phyloP scores from a whole-genome alignment of 2,329 filamentous ascomycete genomes.

The Colletotrichum plurivorum region DNA sequence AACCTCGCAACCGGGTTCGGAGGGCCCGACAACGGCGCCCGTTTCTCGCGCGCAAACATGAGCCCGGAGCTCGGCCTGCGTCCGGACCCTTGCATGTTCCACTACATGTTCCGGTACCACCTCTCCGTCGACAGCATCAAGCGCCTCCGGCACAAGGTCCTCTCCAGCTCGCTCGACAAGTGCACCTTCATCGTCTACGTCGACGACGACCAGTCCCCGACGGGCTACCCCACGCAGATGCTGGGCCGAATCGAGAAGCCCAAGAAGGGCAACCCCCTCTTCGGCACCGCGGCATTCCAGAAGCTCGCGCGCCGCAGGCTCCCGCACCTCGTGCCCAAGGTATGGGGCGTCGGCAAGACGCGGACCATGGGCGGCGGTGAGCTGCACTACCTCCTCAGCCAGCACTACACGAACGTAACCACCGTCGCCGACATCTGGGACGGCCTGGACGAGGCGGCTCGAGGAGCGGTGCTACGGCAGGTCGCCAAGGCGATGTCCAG shows the following conservation, averaged over 20 bases:
- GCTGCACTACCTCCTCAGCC: slow-evolving; percentile 22
- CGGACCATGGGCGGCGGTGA: neutral
- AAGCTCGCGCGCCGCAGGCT: slow-evolving; percentile 9
- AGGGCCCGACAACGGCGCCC: no score
- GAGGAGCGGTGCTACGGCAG: neutral
- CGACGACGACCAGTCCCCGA: slow-evolving; percentile 9
- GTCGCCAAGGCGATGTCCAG: neutral
- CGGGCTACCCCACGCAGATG: neutral
- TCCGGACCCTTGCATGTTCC: neutral
- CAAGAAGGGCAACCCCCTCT: neutral
- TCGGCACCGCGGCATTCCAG: slow-evolving; percentile 14
- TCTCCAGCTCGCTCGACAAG: neutral
- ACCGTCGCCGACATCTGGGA: slow-evolving; percentile 3
- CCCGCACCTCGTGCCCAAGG: slow-evolving; percentile 16
- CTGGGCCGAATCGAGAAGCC: slow-evolving; percentile 13
- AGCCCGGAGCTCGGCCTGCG: neutral
- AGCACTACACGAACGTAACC: neutral
- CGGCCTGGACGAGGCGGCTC: neutral
- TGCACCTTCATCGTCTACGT: slow-evolving; percentile 12
- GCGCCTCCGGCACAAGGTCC: neutral
- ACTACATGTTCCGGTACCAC: neutral
- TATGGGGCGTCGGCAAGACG: slow-evolving; percentile 22
- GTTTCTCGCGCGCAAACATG: no score
- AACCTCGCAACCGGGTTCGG: no score
- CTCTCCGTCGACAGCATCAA: neutral